Base-by-base conservation (phyloP, 1,284 basidiomycete species). In the Peniophora sp. region DNA sequence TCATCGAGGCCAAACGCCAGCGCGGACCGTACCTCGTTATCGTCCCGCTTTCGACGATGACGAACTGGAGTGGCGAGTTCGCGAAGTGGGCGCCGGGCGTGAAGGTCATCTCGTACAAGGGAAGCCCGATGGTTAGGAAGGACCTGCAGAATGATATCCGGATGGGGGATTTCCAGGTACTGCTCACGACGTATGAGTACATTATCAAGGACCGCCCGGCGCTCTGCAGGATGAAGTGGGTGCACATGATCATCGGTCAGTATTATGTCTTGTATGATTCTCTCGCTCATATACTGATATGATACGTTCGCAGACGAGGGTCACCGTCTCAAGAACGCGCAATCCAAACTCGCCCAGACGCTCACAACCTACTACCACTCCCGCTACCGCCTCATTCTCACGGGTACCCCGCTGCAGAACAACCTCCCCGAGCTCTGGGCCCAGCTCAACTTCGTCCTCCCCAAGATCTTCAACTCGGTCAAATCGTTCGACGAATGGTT, bases 401-500 rank as follows among this genome's bases (percentile, higher is more conserved):
- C 96, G 10, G 97, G 97, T 67, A 99, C 97, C 2, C 97, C 97
- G 24, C 79, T 99, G 17, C 96, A 98, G 69, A 99, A 99, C 76
- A 99, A 99, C 67, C 81, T 99, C 36, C 96, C 97, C 12, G 97
- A 99, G 69, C 73, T 99, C 39, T 99, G 97, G 97, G 85, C 97
- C 1, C 76, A 99, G 52, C 88, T 99, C 66, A 99, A 99, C 70
- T 99, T 99, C 65, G 96, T 95, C 46, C 75, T 99, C 17, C 97
- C 97, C 20, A 97, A 94, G 72, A 88, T 99, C 64, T 99, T 99
- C 80, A 99, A 99, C 74, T 99, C 96, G 3, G 95, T 98, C 60
- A 97, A 98, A 69, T 97, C 94, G 45, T 99, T 99, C 65, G 97
- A 99, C 64, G 97, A 99, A 66, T 99, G 97, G 97, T 99, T 99